Base-by-base conservation (phyloP, 495 filamentous ascomycete genomes). In the Penicillium alfredii region DNA sequence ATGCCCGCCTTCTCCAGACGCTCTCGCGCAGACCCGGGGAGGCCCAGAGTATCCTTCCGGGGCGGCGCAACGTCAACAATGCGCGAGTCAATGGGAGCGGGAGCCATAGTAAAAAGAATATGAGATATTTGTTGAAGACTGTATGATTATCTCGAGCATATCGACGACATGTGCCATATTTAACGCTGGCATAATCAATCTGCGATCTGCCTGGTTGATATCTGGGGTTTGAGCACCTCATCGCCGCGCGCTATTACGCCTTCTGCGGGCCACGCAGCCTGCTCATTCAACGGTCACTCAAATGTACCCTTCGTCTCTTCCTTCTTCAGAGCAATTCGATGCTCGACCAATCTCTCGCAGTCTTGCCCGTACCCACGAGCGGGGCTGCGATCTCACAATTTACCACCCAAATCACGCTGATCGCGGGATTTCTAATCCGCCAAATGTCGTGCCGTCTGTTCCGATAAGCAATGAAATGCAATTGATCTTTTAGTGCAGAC, bases 1-100 rank as follows among this genome's bases (percentile, higher is more conserved):
- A 84, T 71, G 1, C 75, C 78, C 0, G 76, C 75, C 33, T 78
- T 80, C 35, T 77, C 74, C 4, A 84, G 65, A 8, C 80, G 72
- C 23, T 61, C 60, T 12, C 71, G 65, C 2, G 77, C 64, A 8
- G 69, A 39, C 10, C 56, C 56, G 7, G 80, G 80, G 11, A 86
- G 63, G 4, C 58, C 63, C 0, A 84, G 67, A 0, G 65, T 78
- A 38, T 83, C 76, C 53, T 82, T 86, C 34, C 62, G 71, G 8
- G 72, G 81, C 26, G 69, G 51, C 4, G 68, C 71, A 8, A 76
- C 70, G 47, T 84, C 78, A 31, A 68, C 63, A 28, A 84, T 82
- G 26, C 69, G 58, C 3, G 76, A 60, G 38, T 73, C 63, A 44
- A 82, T 82, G 9, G 80, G 66, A 35, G 60, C 60, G 16, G 64